Evolutionary conservation across 768 basidiomycete genomes (phyloP), one percentile per base, ranked within the genome.

Genomic region (Hygrocybe punicea): DNA sequence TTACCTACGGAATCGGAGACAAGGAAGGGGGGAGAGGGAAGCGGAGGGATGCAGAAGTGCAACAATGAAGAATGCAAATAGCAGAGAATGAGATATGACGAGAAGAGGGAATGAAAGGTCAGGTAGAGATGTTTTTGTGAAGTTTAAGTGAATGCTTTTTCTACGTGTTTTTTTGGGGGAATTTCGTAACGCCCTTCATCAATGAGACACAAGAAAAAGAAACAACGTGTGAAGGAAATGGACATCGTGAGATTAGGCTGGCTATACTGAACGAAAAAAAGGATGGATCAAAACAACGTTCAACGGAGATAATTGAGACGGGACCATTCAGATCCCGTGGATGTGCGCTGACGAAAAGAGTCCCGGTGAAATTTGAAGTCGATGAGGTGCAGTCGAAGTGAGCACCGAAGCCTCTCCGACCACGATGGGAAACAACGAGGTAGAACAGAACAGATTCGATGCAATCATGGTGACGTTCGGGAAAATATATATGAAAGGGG

Each of bases 1-100:
- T 76, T 78, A 78, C 77, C 71, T 78, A 77, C 59, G 62, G 60
- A 60, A 57, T 57, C 58, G 57, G 52, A 62, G 56, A 55, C 55
- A 51, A 44, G 35, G 59, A 58, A 39, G 61, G 59, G 60, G 61
- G 55, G 55, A 61, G 56, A 51, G 57, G 56, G 64, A 58, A 60
- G 48, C 62, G 58, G 57, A 62, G 60, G 29, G 62, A 63, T 62
- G 63, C 62, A 61, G n/a, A n/a, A 65, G 53, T 59, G 62, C 63
- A 59, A 58, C 55, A n/a, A n/a, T n/a, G n/a, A n/a, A n/a, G 61
- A 49, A 69, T 42, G 56, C 60, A 55, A 21, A 33, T 24, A 19
- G 50, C 7, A 16, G 13, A 36, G 33, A 34, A 19, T 37, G 17
- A n/a, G n/a, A 56, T 61, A 52, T 60, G 62, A 58, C 54, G 50